Base-by-base conservation (phyloP, 352 stramenopile species). In the Pythium coloratum region DNA sequence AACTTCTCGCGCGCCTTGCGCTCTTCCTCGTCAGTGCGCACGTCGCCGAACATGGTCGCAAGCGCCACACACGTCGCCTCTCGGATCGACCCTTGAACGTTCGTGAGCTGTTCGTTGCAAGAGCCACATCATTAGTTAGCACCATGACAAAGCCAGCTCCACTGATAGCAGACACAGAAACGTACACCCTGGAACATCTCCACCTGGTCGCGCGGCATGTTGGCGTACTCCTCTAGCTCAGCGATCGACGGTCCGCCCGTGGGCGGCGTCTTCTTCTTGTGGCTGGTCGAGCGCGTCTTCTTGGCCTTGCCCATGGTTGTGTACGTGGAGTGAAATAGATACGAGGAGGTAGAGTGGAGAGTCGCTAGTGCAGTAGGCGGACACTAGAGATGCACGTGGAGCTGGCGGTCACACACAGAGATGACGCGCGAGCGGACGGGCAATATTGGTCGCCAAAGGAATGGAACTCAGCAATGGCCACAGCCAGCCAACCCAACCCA, bases 41-140 rank as follows among this genome's bases (percentile, higher is more conserved):
- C 51, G 62, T 93, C 83, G 16, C 86, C 86, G 59, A 91, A 96
- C 81, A 94, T 93, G 54, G 81, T 84, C 55, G 88, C 88, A 55
- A 96, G 71, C 36, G 84, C 75, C n/a, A 96, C 83, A 63, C 88
- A 96, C 59, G 88, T 95, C 34, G 85, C 82, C 64, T 96, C 88
- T 14, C 88, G 88, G 55, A 96, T 86, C 32, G 88, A 89, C 32
- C 86, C 86, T 68, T 94, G 84, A 26, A 89, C 51, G 65, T 91
- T 81, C 38, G 81, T 77, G 30, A 96, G 76, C 82, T 90, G 55
- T 42, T 58, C 9, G 20, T 26, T 56, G 18, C 36, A 46, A 40
- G 20, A 10, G 36, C 24, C 44, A 51, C 44, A 20, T 51, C 44
- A 51, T 18, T 12, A 5, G 44, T 51, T 20, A 51, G 44, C n/a